phyloP scores from a whole-genome alignment of 2,329 filamentous ascomycete genomes.

The Scolecobasidium constrictum region DNA sequence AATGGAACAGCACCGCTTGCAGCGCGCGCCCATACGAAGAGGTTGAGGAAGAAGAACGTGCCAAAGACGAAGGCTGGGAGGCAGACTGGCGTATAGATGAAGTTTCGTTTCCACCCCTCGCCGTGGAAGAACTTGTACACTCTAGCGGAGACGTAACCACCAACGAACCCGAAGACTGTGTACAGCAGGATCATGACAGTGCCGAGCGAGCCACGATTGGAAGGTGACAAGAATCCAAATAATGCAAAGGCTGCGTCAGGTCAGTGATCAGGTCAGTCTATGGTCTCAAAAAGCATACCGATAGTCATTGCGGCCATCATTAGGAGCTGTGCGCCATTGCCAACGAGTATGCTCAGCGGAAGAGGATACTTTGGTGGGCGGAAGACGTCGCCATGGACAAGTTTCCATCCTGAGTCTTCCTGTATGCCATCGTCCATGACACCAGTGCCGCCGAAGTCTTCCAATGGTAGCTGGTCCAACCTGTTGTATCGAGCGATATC shows the following conservation, averaged over 20 bases:
- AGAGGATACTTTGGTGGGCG: constrained; percentile 74
- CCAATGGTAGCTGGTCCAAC: constrained; percentile 79
- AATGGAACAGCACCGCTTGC: constrained; percentile 93
- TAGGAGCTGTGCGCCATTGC: constrained; percentile 91
- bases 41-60: constrained; percentile 84
- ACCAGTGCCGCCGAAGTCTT: constrained; percentile 73
- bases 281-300: constrained; percentile 25
- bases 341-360: constrained; percentile 75
- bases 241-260: constrained; percentile 58
- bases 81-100: constrained; percentile 73
- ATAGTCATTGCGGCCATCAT: constrained; percentile 97
- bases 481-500: constrained; percentile 96
- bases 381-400: constrained; percentile 97
- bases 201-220: constrained; percentile 85
- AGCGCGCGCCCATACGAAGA: constrained; percentile 90
- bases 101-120: constrained; percentile 90
- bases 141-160: constrained; percentile 79
- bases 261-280: constrained; percentile 11
- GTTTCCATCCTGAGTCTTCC: constrained; percentile 96
- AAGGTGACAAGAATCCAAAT: constrained; percentile 88
- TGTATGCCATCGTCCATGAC: constrained; percentile 74
- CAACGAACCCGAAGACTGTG: constrained; percentile 83
- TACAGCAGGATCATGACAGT: constrained; percentile 91
- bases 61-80: constrained; percentile 79
- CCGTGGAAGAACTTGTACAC: constrained; percentile 93